Evolutionary conservation across 106 monocot species (phyloP), one percentile per base, ranked within the genome.

Genomic region (Xerophyta viscosa): DNA sequence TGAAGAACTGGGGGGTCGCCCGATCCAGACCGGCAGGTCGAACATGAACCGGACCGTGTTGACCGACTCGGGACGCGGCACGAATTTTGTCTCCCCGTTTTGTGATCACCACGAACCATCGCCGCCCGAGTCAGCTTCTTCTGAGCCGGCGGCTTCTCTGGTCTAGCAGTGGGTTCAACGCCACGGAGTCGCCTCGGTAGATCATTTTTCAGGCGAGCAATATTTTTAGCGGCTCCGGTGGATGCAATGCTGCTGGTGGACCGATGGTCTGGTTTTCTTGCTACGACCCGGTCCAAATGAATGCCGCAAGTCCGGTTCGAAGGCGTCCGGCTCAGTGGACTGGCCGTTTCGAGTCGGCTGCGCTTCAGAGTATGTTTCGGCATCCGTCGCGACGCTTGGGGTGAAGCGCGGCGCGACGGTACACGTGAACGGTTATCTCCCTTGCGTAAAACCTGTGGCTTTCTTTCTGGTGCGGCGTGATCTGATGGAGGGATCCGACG

Each of bases 401-500:
- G 20, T 20, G 37, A 20, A 13, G 3, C 26, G 1, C 8, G 13
- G 11, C 24, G 23, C 8, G 23, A 12, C 26, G 20, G 25, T 25
- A 11, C 50, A 3, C 8, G 26, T 22, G 18, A 15, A 15, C 22
- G 2, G 1, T 8, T 12, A 26, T 25, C 15, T 2, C 25, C 11
- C 25, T 17, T 27, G 7, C 27, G 8, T 31, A 8, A 4, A 19
- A 20, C 20, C 8, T 3, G 3, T 8, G 0, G 10, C 20, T 0
- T 8, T 12, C 0, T 27, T 1, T 14, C 50, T 27, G 26, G 22
- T 13, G 50, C 24, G 5, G 12, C 50, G 1, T 22, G 24, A 28
- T 28, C 50, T 11, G 33, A 36, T 36, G 33, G 33, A 36, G 5
- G 37, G 37, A 56, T 39, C 20, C 56, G 56, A 24, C 41, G 57